Evolutionary conservation across 2,329 filamentous ascomycete species (phyloP), one percentile per base, ranked within the genome.

Genomic region (Aspergillus pseudoterreus): DNA sequence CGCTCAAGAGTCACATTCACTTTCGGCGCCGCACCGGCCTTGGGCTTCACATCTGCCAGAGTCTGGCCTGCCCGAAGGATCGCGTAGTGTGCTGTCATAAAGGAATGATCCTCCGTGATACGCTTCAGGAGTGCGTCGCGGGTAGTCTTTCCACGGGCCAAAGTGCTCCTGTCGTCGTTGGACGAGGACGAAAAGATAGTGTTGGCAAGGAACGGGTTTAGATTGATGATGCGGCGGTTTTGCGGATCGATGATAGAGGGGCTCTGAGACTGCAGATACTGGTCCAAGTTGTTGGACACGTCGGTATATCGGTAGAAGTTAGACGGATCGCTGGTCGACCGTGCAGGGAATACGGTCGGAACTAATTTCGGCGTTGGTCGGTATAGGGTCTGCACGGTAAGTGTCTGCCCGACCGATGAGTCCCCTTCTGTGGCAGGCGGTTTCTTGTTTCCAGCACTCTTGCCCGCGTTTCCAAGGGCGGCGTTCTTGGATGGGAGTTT

Each of bases 181-280:
- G 79, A 78, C 6, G 68, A 68, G 33, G 80, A 78, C 50, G 78
- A 73, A 52, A 86, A 82, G 35, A 87, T 73, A 9, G 78, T 78
- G 61, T 85, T 84, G 43, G 82, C 81, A 36, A 87, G 78, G 54
- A 81, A 79, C 0, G 84, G 82, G 58, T 85, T 79, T 50, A 87
- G 75, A 19, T 74, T 81, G 48, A 86, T 75, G 42, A 86, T 75
- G 14, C 84, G 81, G 56, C 81, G 81, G 64, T 86, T 86, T 48
- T 78, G 79, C 9, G 71, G 63, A 1, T 79, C 79, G 22, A 85
- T 66, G 8, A 86, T 72, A 6, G 78, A 69, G 3, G 71, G 70
- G 19, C 66, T 71, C 57, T 85, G 81, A 2, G 75, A 72, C 47
- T 83, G 78, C 33, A 85, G 71, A 61, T 87, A 87, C 52, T 78